Evolutionary conservation across 208 protist genomes (phyloP).

Genomic region (Zelonia costaricensis): DNA sequence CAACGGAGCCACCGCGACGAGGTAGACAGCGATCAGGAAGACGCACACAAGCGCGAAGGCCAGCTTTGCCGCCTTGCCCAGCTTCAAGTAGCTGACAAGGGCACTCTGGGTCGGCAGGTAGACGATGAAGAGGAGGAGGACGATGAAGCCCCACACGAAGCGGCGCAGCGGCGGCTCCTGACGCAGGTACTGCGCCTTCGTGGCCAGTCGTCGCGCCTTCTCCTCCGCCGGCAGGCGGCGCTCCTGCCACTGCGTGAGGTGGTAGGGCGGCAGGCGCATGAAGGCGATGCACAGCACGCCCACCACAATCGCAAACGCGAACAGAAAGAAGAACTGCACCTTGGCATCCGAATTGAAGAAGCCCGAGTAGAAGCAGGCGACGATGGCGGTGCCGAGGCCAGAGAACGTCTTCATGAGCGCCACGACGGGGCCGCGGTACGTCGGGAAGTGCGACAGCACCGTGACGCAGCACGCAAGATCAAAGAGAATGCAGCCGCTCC

Average conservation of each 20-base stretch:
- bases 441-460: slow-evolving; percentile 55
- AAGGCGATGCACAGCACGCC: slow-evolving; percentile 33
- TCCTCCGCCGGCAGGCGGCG: slow-evolving; percentile 35
- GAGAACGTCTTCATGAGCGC: slow-evolving; percentile 62
- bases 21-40: slow-evolving; percentile 17
- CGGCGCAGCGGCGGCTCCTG: slow-evolving; percentile 50
- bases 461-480: slow-evolving; percentile 47
- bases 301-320: slow-evolving; percentile 32
- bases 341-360: slow-evolving; percentile 38
- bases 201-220: slow-evolving; percentile 26
- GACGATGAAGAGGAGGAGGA: slow-evolving; percentile 46
- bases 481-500: slow-evolving; percentile 34
- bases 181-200: slow-evolving; percentile 40
- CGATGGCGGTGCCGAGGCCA: slow-evolving; percentile 57
- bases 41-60: slow-evolving; percentile 45
- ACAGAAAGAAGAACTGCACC: slow-evolving; percentile 34
- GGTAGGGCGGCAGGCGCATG: slow-evolving; percentile 53
- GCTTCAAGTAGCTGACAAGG: slow-evolving; percentile 37
- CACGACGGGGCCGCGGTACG: slow-evolving; percentile 38
- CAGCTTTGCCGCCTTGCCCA: slow-evolving; percentile 14
- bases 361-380: slow-evolving; percentile 36
- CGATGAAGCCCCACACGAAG: slow-evolving; percentile 46
- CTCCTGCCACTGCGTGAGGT: slow-evolving; percentile 45
- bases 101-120: slow-evolving; percentile 53
- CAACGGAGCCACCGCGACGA: slow-evolving; percentile 24